A percentile compares a stretch with the other conserved stretches of the same genome.
Conservation (phyloP, 148 eudicot species). For the Rhododendron williamsianum region DNA sequence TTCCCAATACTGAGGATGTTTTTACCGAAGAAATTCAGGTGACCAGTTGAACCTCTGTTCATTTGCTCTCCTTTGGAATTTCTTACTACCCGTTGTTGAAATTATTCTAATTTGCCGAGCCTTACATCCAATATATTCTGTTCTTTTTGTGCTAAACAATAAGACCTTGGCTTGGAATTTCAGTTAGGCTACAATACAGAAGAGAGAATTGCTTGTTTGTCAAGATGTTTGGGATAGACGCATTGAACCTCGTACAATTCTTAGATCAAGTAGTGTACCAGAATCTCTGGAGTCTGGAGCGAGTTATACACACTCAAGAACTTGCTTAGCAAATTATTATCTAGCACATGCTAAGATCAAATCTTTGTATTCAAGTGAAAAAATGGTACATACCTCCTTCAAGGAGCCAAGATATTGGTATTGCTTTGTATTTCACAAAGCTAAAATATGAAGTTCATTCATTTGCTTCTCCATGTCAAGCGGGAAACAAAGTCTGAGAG, state of each 20-base stretch:
- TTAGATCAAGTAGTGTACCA: background rate
- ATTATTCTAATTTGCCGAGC: background rate
- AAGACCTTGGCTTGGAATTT: background rate
- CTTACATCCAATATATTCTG: background rate
- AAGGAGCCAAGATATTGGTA: background rate
- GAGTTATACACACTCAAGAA: background rate
- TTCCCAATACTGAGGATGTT: slow-evolving; percentile 1
- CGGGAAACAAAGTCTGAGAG: background rate
- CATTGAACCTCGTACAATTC: background rate
- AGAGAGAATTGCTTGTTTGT: background rate
- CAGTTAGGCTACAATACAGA: background rate
- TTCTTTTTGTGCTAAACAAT: background rate
- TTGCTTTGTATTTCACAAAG: background rate
- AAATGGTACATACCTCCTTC: too few species aligned
- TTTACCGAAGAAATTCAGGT: slow-evolving; percentile 17
- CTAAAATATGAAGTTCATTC: background rate
- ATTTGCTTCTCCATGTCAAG: background rate
- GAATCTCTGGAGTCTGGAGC: background rate
- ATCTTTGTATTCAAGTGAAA: background rate
- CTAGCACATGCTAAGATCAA: background rate
- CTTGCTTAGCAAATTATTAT: background rate
- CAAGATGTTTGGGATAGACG: background rate
- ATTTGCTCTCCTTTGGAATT: background rate
- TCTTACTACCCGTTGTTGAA: background rate
- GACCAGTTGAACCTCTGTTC: background rate